Evolutionary conservation across 345 rosid genomes (phyloP), one percentile per base, ranked within the genome.

Genomic region (Schrenkiella parvula): DNA sequence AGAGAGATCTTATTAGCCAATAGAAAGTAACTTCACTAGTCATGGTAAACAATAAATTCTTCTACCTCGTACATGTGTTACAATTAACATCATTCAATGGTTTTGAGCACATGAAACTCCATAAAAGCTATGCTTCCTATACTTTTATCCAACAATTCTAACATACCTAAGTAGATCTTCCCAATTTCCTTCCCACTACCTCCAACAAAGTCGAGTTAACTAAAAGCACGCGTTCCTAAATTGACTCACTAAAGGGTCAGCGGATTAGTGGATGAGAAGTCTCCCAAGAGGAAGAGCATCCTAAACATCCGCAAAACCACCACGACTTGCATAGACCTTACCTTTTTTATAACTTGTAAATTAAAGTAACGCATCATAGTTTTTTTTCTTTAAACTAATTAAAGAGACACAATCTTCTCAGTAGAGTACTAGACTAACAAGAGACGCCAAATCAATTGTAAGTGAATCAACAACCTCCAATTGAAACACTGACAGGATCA

Each of bases 401-500:
- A 70, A 11, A 10, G 4, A 58, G 19, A 10, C 6, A 58, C 15
- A 47, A 35, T 26, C 35, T 52, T 6, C 19, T 51, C 3, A 11
- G 56, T n/a, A 35, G 34, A 48, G 21, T 46, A 26, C 47, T 46
- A 9, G 23, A 48, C 23, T 26, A 71, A 51, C 15, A 2, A 25
- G 11, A 43, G 39, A 17, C 17, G 17, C 25, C 9, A 38, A 50
- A 41, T 53, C 0, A 55, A 17, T 23, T 41, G 57, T 46, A 64
- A 53, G 60, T 22, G 69, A 43, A 62, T 56, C 68, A 2, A 76
- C 80, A 75, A 90, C 96, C 96, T 92, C 98, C 98, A 18, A 88
- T 85, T 5, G 93, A 87, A 37, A 86, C 84, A 79, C 96, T 86
- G 61, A 88, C 78, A 28, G 92, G 92, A 78, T 92, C 96, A 80